Evolutionary conservation across 1,284 basidiomycete species (phyloP), one percentile per base, ranked within the genome.

Genomic region (Cryptococcus sp.): DNA sequence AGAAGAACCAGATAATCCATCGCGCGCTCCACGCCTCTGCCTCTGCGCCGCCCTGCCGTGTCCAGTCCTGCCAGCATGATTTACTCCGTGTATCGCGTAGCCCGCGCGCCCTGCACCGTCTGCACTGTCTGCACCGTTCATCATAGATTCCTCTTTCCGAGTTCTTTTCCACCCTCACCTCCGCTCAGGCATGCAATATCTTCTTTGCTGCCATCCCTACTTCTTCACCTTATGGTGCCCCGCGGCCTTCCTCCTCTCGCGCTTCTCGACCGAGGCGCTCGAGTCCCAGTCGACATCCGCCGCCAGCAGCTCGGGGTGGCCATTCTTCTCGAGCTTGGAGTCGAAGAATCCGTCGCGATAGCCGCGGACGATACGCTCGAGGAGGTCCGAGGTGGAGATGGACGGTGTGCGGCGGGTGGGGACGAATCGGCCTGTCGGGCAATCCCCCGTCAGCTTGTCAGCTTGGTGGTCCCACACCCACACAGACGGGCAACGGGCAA

Each of bases 401-500:
- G 92, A 90, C 0, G 91, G 91, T 7, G 96, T 98, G 59, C 95
- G 87, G 28, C 92, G 84, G 2, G 95, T 98, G 0, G 96, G 95
- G 43, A 98, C 81, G 78, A 98, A 98, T 79, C 89, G 88, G 47
- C 95, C 94, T 91, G 58, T 21, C 33, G 16, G 5, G n/a, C 6
- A 36, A 18, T 21, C 11, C 12, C 39, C n/a, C 28, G 38, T 52
- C 33, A 48, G 33, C 28, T 33, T 33, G 28, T 4, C n/a, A n/a
- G n/a, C n/a, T 4, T 33, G 4, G 28, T 33, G 28, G 9, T 33
- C 28, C 39, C 11, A 13, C 13, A 12, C 12, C 12, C 42, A 39
- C 24, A n/a, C 18, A 39, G 36, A 23, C 21, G 16, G 20, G 42
- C 8, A 21, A 37, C n/a, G 50, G 49, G 23, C 3, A 53, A 77